These are phyloP conservation scores for Setaria italica DNA, from an alignment of 202 grass and related monocot species.

Conservation along the genomic window DNA sequence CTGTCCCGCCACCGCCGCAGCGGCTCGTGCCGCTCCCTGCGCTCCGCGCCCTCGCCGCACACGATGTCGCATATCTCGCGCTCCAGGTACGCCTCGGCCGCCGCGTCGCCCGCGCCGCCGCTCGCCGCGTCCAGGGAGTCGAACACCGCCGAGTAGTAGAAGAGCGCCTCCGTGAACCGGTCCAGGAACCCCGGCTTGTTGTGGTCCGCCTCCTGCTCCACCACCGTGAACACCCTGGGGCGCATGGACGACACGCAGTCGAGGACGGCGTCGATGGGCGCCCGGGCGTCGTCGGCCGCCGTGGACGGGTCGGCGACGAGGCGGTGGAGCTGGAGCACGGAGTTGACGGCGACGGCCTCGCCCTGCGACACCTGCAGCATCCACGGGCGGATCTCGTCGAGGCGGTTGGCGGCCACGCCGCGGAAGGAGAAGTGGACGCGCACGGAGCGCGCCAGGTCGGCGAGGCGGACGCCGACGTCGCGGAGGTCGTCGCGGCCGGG, in stretches of 20 bases:
- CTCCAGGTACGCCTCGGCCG: conserved; percentile 79
- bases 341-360: conserved; percentile 79
- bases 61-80: conserved; percentile 89
- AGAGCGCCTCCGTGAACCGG: conserved; percentile 90
- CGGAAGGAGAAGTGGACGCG: conserved; percentile 84
- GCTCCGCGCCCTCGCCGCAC: conserved; percentile 60
- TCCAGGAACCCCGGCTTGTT: conserved; percentile 83
- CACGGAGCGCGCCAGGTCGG: conserved; percentile 84
- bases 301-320: conserved; percentile 42
- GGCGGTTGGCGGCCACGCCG: conserved; percentile 75
- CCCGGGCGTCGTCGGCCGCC: neutral
- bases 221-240: conserved; percentile 72
- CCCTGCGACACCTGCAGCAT: conserved; percentile 73
- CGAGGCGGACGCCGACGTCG: conserved; percentile 76
- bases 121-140: conserved; percentile 70
- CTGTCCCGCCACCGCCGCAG: conserved; percentile 67
- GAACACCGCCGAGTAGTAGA: conserved; percentile 98
- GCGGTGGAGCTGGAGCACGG: conserved; percentile 88
- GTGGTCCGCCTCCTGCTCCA: conserved; percentile 95
- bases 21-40: conserved; percentile 89
- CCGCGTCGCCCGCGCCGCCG: conserved; percentile 36
- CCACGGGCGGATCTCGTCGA: conserved; percentile 83
- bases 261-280: conserved; percentile 69
- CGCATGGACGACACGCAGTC: conserved; percentile 61
- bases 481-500: conserved; percentile 74